These are phyloP conservation scores for Entamoeba dispar DNA, from an alignment of 208 protist genomes.

Conservation along the genomic window DNA sequence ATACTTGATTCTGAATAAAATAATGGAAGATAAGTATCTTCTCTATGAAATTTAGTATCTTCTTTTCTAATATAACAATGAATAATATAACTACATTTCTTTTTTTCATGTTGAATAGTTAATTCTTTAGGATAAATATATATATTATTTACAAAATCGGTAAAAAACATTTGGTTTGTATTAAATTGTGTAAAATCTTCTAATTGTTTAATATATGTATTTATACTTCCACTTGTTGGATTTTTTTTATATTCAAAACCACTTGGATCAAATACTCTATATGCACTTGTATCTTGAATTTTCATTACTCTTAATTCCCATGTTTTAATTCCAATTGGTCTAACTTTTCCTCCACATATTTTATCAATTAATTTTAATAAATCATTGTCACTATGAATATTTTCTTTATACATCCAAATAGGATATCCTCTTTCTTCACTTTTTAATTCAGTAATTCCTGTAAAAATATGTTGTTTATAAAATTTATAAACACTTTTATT, in stretches of 20 bases:
- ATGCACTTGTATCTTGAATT: neutral
- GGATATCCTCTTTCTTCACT: neutral
- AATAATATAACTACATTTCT: neutral
- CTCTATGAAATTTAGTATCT: neutral
- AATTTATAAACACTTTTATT: neutral
- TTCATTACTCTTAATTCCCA: neutral
- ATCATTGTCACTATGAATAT: neutral
- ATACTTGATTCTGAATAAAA: neutral
- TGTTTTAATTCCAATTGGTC: neutral
- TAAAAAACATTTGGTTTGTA: neutral
- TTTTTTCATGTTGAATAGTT: neutral
- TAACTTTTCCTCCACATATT: neutral
- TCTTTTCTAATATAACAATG: neutral
- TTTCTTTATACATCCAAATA: neutral
- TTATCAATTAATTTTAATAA: neutral
- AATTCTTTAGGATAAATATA: neutral
- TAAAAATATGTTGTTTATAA: neutral
- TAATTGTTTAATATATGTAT: neutral
- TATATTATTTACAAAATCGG: neutral
- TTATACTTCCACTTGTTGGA: neutral
- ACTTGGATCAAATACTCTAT: neutral
- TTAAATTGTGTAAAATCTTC: neutral
- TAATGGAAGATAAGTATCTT: neutral
- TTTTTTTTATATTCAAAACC: neutral
- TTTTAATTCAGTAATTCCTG: neutral